phyloP scores from a whole-genome alignment of 2,329 filamentous ascomycete genomes.

The Cadophora gregata region DNA sequence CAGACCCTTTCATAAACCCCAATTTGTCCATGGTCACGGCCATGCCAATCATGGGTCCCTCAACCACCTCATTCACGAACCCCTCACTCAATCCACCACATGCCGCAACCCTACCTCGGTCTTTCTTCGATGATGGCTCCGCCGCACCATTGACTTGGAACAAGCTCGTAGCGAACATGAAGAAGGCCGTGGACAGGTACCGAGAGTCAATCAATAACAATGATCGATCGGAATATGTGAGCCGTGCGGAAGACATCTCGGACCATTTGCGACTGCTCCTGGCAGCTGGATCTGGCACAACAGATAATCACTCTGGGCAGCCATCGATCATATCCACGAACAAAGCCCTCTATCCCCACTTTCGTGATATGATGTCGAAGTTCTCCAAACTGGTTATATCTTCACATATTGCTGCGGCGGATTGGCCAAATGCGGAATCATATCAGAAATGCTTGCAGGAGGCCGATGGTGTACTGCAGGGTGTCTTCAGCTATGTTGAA shows the following conservation, averaged over 20 bases:
- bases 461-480: slow-evolving; percentile 93
- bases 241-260: slow-evolving; percentile 95
- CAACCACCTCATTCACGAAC: slow-evolving; percentile 64
- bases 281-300: slow-evolving; percentile 95
- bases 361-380: slow-evolving; percentile 99
- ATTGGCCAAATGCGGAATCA: slow-evolving; percentile 93
- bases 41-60: slow-evolving; percentile 41
- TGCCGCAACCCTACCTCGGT: slow-evolving; percentile 69
- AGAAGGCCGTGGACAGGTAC: slow-evolving; percentile 86
- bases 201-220: slow-evolving; percentile 85
- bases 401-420: slow-evolving; percentile 94
- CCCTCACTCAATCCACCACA: slow-evolving; percentile 43
- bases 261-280: slow-evolving; percentile 92
- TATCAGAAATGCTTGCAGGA: slow-evolving; percentile 95
- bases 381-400: slow-evolving; percentile 99
- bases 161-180: slow-evolving; percentile 90
- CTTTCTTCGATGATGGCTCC: slow-evolving; percentile 90
- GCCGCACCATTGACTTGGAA: slow-evolving; percentile 86
- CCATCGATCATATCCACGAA: slow-evolving; percentile 99
- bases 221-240: slow-evolving; percentile 88
- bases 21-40: slow-evolving; percentile 59
- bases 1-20: slow-evolving; percentile 59
- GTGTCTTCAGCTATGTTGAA: slow-evolving; percentile 95
- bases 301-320: slow-evolving; percentile 97
- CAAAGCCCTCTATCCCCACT: slow-evolving; percentile 95